These are phyloP conservation scores for Bipolaris gigantea DNA, from an alignment of 2,329 filamentous ascomycete genomes.

Conservation along the genomic window DNA sequence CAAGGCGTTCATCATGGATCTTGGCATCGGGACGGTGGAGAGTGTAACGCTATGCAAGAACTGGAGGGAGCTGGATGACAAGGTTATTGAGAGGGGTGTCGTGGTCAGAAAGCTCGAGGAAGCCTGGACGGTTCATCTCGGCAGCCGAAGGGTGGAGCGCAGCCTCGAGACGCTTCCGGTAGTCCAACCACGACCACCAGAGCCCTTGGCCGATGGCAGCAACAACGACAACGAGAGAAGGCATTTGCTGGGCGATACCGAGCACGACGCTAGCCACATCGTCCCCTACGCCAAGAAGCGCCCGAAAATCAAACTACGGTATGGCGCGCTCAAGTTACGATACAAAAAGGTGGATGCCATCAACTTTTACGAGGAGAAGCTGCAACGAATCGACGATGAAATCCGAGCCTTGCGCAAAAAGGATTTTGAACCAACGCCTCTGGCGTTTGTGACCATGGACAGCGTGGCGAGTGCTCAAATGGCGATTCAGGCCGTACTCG, in stretches of 20 bases:
- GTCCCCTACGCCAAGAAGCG: conserved; percentile 52
- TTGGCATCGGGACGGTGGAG: conserved; percentile 88
- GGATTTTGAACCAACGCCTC: conserved; percentile 74
- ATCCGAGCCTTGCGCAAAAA: conserved; percentile 72
- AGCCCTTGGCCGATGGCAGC: conserved; percentile 31
- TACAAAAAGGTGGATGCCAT: conserved; percentile 83
- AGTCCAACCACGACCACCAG: conserved; percentile 50
- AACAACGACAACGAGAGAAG: conserved; percentile 59
- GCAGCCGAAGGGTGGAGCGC: conserved; percentile 56
- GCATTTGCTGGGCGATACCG: conserved; percentile 59
- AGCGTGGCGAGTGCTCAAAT: conserved; percentile 90
- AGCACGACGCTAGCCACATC: conserved; percentile 44
- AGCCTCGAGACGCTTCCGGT: conserved; percentile 55
- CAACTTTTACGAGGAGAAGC: conserved; percentile 87
- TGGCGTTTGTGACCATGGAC: conserved; percentile 97
- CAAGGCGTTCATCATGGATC: conserved; percentile 80
- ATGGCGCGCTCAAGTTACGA: conserved; percentile 73
- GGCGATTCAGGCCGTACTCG: conserved; percentile 91
- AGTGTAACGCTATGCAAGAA: conserved; percentile 82
- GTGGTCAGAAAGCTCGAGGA: conserved; percentile 76
- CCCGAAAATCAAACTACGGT: conserved; percentile 75
- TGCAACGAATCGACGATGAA: conserved; percentile 75
- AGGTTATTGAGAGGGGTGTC: conserved; percentile 68
- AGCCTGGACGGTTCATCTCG: conserved; percentile 78
- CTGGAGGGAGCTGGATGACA: conserved; percentile 78